phyloP scores from a whole-genome alignment of 352 stramenopile genomes.

The Phytophthora cajani region DNA sequence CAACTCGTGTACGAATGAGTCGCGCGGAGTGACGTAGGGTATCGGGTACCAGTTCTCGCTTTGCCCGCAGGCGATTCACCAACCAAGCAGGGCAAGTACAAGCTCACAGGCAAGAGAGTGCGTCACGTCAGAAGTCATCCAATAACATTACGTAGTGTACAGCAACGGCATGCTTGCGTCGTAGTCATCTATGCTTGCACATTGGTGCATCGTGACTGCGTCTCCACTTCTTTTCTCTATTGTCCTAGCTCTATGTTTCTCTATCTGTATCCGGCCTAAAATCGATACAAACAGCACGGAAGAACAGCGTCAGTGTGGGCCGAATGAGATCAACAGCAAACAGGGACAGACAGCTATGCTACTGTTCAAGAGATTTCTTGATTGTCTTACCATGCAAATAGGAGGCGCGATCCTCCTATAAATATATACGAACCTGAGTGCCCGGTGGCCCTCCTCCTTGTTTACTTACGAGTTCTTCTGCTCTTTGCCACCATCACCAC shows the following conservation, averaged over 20 bases:
- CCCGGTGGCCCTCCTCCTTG: conserved; percentile 23
- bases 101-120: conserved; percentile 13
- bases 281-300: conserved; percentile 16
- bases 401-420: conserved; percentile 43
- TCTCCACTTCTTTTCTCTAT: conserved; percentile 32
- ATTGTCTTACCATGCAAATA: conserved; percentile 58
- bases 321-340: conserved; percentile 11
- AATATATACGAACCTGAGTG: conserved; percentile 67
- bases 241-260: conserved; percentile 36
- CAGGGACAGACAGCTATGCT: conserved; percentile 18
- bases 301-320: conserved; percentile 32
- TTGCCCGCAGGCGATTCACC: conserved; percentile 3
- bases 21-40: background rate
- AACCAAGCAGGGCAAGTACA: conserved; percentile 14
- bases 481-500: conserved; percentile 3
- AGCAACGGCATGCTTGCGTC: conserved; percentile 20
- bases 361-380: conserved; percentile 35
- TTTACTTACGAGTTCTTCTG: conserved; percentile 39
- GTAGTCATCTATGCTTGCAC: conserved; percentile 11
- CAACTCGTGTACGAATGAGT: conserved; percentile 68
- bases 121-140: conserved; percentile 25
- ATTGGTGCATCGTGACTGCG: conserved; percentile 4
- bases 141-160: conserved; percentile 47
- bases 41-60: conserved; percentile 12
- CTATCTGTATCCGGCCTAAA: conserved; percentile 27